Conservation (phyloP, 495 filamentous ascomycete species). For the Neurospora sp. region DNA sequence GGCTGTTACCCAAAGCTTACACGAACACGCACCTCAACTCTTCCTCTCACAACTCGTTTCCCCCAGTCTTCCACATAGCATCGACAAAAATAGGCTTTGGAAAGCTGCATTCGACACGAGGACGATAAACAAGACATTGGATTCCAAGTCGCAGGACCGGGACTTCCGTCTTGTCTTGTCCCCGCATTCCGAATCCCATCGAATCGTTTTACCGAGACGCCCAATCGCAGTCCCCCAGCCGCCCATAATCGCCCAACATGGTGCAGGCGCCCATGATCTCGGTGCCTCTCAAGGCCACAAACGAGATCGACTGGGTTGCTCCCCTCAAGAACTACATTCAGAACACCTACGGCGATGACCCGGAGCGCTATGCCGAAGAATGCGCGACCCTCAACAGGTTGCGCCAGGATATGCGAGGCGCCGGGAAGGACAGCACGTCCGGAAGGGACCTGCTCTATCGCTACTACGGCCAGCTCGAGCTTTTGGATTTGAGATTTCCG, state of each 20-base stretch:
- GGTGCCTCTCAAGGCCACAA: conserved; percentile 91
- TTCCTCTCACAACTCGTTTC: background rate
- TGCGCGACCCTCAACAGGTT: conserved; percentile 93
- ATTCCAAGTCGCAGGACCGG: background rate
- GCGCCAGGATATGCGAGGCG: conserved; percentile 96
- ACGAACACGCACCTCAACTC: background rate
- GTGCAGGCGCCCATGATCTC: conserved; percentile 85
- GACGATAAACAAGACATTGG: background rate
- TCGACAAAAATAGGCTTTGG: background rate
- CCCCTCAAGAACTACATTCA: conserved; percentile 92
- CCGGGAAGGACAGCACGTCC: conserved; percentile 91
- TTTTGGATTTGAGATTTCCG: conserved; percentile 89
- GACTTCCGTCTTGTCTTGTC: background rate
- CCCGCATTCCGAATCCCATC: background rate
- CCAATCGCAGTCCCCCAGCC: background rate
- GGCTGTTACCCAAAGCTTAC: background rate
- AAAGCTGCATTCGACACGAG: background rate
- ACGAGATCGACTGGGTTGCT: conserved; percentile 96
- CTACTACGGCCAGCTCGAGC: conserved; percentile 94
- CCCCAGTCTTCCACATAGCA: background rate
- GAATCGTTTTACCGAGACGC: background rate
- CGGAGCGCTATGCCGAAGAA: conserved; percentile 88
- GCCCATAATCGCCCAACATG: conserved; percentile 34
- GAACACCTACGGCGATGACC: conserved; percentile 90
- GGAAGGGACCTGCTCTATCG: conserved; percentile 90